Evolutionary conservation across 768 basidiomycete genomes (phyloP), one percentile per base, ranked within the genome.

Genomic region (Austroboletus festivus): DNA sequence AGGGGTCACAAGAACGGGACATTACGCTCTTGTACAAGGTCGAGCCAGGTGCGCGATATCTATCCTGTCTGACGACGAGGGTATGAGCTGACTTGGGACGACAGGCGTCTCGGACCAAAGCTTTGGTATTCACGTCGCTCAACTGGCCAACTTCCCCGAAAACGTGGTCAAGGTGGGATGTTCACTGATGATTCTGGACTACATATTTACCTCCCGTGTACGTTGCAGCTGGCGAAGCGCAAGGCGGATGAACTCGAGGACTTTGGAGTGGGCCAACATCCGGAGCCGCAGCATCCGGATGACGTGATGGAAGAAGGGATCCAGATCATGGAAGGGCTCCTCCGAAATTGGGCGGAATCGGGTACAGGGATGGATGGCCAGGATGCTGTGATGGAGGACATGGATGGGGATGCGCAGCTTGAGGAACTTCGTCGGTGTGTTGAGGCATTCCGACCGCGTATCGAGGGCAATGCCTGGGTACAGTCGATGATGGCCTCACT

Each of bases 61-160:
- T 20, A n/a, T 22, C 13, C 16, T 12, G 6, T 22, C 10, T 13
- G 4, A 18, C n/a, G 12, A 2, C 16, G 21, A 52, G 13, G 11
- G 4, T 5, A 4, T 22, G 10, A 22, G 26, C 38, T 58, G 22
- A 56, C 37, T 15, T 11, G 46, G 16, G 21, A 31, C 12, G 4
- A 5, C 49, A 91, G 91, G 92, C 13, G 79, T 96, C 19, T 93
- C 90, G 38, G 95, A 98, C 63, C 95, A 97, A 68, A 95, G 92
- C 63, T 98, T 97, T 61, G 96, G 95, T 68, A 98, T 99, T 23
- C 93, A 98, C 58, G 96, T 99, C 15, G 96, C 96, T 0, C 80
- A 93, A 63, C 74, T 98, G n/a, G 95, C 95, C 4, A 94, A 97
- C 67, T 99, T 99, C 69, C 96, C 96, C 0, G 89, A 94, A 51